Percentiles rank a stretch among this genome's conserved stretches.
Evolutionary conservation across 2,329 filamentous ascomycete genomes (phyloP).

Genomic region (Fragosphaeria purpurea): DNA sequence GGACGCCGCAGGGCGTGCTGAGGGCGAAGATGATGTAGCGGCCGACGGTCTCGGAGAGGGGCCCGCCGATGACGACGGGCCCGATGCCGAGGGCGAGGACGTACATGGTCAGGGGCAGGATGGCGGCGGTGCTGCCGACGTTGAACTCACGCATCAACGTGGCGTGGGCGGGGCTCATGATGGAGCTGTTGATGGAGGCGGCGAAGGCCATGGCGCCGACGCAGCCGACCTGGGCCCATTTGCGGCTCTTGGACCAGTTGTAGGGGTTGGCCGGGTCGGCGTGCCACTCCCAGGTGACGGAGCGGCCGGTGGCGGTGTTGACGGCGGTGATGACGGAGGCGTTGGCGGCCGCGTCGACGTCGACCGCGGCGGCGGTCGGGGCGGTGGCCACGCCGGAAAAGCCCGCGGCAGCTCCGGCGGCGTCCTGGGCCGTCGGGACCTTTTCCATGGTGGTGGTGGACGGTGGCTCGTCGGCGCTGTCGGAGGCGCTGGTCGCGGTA

Average conservation of each 20-base stretch:
- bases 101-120: constrained; percentile 51
- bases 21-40: constrained; percentile 41
- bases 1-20: constrained; percentile 34
- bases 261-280: constrained; percentile 35
- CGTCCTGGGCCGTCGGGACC: no score
- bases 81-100: constrained; percentile 50
- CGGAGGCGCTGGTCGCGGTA: no score
- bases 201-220: constrained; percentile 29
- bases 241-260: constrained; percentile 37
- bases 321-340: not conserved
- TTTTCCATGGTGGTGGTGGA: no score
- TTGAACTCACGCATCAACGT: constrained; percentile 43
- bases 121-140: constrained; percentile 42
- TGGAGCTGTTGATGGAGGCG: constrained; percentile 44
- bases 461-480: no score
- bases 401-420: no score
- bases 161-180: constrained; percentile 37
- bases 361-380: no score
- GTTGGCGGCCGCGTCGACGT: no score
- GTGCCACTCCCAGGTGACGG: constrained; percentile 22
- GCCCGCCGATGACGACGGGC: constrained; percentile 47
- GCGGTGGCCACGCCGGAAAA: no score
- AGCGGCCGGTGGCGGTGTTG: not conserved
- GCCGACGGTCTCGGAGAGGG: constrained; percentile 48
- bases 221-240: constrained; percentile 29